Base-by-base conservation (phyloP, 139 green algal genomes). In the Asterochloris sp. region DNA sequence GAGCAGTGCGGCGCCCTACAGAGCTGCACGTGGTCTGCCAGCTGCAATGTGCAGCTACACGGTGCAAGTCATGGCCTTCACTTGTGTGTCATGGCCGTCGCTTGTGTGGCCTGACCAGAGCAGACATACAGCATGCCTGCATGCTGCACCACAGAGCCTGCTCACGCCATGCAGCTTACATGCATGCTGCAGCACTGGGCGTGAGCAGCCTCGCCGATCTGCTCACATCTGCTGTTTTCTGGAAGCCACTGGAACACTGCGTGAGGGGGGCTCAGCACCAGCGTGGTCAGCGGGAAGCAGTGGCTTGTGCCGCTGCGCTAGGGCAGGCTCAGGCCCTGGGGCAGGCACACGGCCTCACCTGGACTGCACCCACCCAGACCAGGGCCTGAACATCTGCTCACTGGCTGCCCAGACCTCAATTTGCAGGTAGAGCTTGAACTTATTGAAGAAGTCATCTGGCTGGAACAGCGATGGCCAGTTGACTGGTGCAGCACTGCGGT, bases 361-460 rank as follows among this genome's bases (percentile, higher is more conserved):
- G 19, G 92, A 97, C 74, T 94, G 88, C 73, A 96, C 92, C 91
- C 93, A 98, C 38, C 96, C 96, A 77, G 95, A 90, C 96, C 96
- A 98, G 13, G 88, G 81, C 28, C 90, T 87, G 77, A 96, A 91
- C 81, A 97, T 91, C 38, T 91, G 87, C 75, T 93, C 89, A 78
- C 24, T 91, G 19, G 71, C 69, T 11, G 95, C 93, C 14, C 80
- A 63, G n/a, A 98, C 91, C 84, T 98, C 91, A 62, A 98, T 88
- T 90, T 95, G 92, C 61, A 98, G 89, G 85, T 91, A 98, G 76
- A 97, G 92, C 38, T 92, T 95, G 89, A 93, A 96, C 13, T 76
- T 71, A 17, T 86, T 81, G 78, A 98, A 98, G 86, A 98, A 97
- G 29, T 79, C 62, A 60, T 87, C 83, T 14, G 88, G 85, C 84